phyloP scores from a whole-genome alignment of 139 green algal genomes.

The Spirogloea muscicola region DNA sequence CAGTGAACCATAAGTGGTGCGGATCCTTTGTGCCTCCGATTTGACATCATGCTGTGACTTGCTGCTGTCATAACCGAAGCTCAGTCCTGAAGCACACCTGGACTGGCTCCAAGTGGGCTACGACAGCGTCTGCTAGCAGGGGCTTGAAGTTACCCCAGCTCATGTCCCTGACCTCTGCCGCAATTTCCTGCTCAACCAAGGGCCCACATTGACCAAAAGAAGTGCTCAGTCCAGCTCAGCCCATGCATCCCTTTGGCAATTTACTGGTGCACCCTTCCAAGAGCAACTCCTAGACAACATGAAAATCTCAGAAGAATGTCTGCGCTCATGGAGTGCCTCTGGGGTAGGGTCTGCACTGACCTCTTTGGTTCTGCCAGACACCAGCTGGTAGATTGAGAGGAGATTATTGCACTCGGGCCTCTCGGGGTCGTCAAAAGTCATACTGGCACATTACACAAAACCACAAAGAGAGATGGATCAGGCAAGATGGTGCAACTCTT shows the following conservation, averaged over 20 bases:
- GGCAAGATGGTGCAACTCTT: too few relatives aligned
- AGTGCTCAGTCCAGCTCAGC: too few relatives aligned
- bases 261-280: too few relatives aligned
- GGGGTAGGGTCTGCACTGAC: conserved; percentile 31
- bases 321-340: too few relatives aligned
- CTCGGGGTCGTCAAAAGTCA: conserved; percentile 86
- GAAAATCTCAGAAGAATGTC: too few relatives aligned
- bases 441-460: too few relatives aligned
- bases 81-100: conserved; percentile 53
- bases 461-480: too few relatives aligned
- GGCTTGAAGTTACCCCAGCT: conserved; percentile 96
- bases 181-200: conserved; percentile 52
- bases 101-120: conserved; percentile 86
- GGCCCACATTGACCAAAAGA: too few relatives aligned
- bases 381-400: conserved; percentile 90
- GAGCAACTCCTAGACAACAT: too few relatives aligned
- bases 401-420: conserved; percentile 93
- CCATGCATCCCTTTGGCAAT: too few relatives aligned
- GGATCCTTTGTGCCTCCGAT: too few relatives aligned
- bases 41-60: neutral
- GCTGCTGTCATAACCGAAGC: neutral
- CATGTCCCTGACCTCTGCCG: conserved; percentile 65
- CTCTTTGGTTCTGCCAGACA: conserved; percentile 71
- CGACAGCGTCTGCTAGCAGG: conserved; percentile 83
- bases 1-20: too few relatives aligned